Base-by-base conservation (phyloP, 2,329 filamentous ascomycete genomes). In the Pyricularia pennisetigena region DNA sequence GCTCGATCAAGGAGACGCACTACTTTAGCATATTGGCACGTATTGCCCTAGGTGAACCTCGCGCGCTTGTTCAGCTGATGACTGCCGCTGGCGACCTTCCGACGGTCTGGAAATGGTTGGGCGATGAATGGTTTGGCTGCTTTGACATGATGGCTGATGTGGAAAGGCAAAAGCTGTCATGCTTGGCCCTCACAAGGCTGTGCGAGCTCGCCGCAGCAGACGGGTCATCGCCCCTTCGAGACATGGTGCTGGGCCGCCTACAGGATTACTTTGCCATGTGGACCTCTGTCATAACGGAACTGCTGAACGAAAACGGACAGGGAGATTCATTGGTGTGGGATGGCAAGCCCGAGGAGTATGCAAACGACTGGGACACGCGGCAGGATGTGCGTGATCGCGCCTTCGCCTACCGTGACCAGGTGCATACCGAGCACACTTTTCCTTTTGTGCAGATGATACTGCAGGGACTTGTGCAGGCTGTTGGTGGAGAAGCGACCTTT, bases 21-120 rank as follows among this genome's bases (percentile, higher is more conserved):
- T 97, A 97, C 76, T 90, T 97, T 74, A 86, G 88, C 4, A 88
- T 98, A 2, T 83, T 99, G 2, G 89, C 92, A 1, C 90, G 94
- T 1, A 84, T 98, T 20, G 86, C 89, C 0, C 80, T 97, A 2
- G 88, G 89, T 0, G 90, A 90, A 54, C 92, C 94, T 0, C 78
- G 79, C 2, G 81, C 91, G 1, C 90, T 97, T 72, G 80, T 89
- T 4, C 82, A 85, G 23, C 80, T 88, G 77, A 77, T 90, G 23
- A 77, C 78, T 23, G 83, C 69, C 81, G 80, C 1, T 4, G 69
- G 75, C 20, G 73, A 75, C 8, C 71, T 86, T 4, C 81, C 84
- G 3, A 78, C 82, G 62, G 81, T 85, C 8, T 89, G 86, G 86
- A 73, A 74, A 7, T 90, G 87, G 87, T 80, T 90, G 5, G 81